A percentile compares a stretch with the other conserved stretches of the same genome.
Evolutionary conservation across 2,329 filamentous ascomycete species (phyloP).

Genomic region (Claviceps sp.): DNA sequence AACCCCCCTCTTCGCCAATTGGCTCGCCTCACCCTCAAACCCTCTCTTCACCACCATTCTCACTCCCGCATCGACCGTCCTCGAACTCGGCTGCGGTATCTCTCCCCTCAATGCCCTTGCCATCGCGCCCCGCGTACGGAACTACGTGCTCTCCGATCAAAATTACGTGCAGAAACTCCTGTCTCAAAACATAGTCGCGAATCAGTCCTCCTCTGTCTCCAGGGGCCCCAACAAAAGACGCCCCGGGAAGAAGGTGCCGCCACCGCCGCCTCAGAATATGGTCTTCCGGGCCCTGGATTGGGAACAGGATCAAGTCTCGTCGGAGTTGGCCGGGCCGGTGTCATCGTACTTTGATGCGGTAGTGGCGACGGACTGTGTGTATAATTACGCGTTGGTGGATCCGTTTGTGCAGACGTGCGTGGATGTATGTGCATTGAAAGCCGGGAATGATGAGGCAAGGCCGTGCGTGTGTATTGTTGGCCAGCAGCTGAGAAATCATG

Average conservation of each 20-base stretch:
- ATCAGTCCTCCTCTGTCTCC: slow-evolving; percentile 25
- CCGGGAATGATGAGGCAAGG: slow-evolving; percentile 6
- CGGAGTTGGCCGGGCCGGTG: slow-evolving; percentile 20
- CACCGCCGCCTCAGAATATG: slow-evolving; percentile 19
- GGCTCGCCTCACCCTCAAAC: slow-evolving; percentile 54
- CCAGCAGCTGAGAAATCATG: slow-evolving; percentile 74
- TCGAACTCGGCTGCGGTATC: slow-evolving; percentile 84
- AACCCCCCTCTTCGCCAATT: slow-evolving; percentile 68
- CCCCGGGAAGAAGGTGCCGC: not conserved
- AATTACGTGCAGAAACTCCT: slow-evolving; percentile 67
- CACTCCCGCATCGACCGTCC: slow-evolving; percentile 38
- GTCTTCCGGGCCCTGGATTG: slow-evolving; percentile 61
- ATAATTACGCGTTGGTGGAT: slow-evolving; percentile 74
- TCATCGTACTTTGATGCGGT: slow-evolving; percentile 52
- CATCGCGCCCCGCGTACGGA: slow-evolving; percentile 44
- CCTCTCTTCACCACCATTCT: slow-evolving; percentile 46
- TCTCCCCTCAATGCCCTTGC: slow-evolving; percentile 65
- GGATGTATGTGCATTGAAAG: slow-evolving; percentile 54
- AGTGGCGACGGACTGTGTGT: slow-evolving; percentile 86
- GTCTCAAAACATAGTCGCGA: slow-evolving; percentile 61
- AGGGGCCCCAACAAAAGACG: not conserved
- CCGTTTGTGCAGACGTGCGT: slow-evolving; percentile 73
- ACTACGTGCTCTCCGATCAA: slow-evolving; percentile 79
- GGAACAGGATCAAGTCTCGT: slow-evolving; percentile 51
- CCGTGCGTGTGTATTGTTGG: slow-evolving; percentile 63